Evolutionary conservation across 1,284 basidiomycete species (phyloP), one percentile per base, ranked within the genome.

Genomic region (Phellopilus nigrolimitatus): DNA sequence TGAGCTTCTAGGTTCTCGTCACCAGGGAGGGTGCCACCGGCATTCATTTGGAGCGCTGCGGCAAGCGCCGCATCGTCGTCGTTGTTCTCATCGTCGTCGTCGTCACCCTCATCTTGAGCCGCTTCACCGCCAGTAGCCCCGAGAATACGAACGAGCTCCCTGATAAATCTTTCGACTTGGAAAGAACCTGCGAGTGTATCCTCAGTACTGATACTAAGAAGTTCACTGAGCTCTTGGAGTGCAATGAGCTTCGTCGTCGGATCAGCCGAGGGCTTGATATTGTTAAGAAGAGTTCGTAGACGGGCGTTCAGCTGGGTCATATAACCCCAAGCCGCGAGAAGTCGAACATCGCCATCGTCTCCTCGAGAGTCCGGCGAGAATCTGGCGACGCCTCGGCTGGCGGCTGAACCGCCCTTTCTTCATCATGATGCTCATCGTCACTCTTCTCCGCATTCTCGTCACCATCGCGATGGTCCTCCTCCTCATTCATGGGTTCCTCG

Each of bases 121-220:
- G 61, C 67, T 57, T 80, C 79, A 47, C 72, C 76, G 46, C 84
- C 86, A 33, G 81, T 82, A 21, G 97, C 97, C 25, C 91, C 89
- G 42, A 99, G 75, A 58, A 97, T 93, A 63, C 84, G 84, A 57
- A 99, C 86, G 40, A 99, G 80, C 68, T 98, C 97, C 59, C 85
- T 83, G 37, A 95, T 91, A 65, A 94, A 98, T 12, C 85, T 80
- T 61, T 95, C 92, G 24, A 94, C 87, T 57, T 91, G 91, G 71
- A 99, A 95, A 31, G 90, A 95, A 39, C 93, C 94, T 12, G 91
- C 90, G 37, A 99, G 75, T 0, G 93, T 97, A 66, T 99, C 97
- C 69, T 99, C 95, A 5, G 93, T 98, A 68, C 91, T 93, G 69
- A 99, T 95, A 57, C 91, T 91, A 51, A 99, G 82, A 39, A 97